phyloP scores from a whole-genome alignment of 2,329 filamentous ascomycete genomes.

The Penicillium sclerotiorum region DNA sequence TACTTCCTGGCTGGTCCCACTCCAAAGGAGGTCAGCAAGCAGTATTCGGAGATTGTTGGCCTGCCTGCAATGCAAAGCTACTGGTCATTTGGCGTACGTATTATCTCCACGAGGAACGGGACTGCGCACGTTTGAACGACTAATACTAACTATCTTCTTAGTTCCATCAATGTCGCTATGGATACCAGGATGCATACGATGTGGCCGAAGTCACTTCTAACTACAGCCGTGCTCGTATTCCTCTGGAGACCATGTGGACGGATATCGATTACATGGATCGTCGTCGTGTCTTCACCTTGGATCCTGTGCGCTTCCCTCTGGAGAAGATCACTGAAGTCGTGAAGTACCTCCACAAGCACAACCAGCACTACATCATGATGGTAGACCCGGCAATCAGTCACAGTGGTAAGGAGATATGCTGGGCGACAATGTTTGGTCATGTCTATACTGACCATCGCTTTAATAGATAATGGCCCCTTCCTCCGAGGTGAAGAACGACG shows the following conservation, averaged over 20 bases:
- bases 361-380: slow-evolving; percentile 76
- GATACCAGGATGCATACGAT: slow-evolving; percentile 56
- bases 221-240: slow-evolving; percentile 46
- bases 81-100: slow-evolving; percentile 61
- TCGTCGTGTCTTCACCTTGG: slow-evolving; percentile 43
- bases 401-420: slow-evolving; percentile 30
- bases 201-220: slow-evolving; percentile 49
- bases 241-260: slow-evolving; percentile 51
- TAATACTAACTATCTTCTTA: slow-evolving; percentile 13
- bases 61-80: slow-evolving; percentile 65
- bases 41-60: slow-evolving; percentile 62
- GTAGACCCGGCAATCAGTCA: slow-evolving; percentile 62
- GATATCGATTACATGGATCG: slow-evolving; percentile 48
- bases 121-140: background rate
- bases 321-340: slow-evolving; percentile 65
- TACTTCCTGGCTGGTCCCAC: slow-evolving; percentile 65
- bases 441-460: no score
- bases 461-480: slow-evolving; percentile 58
- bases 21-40: slow-evolving; percentile 60
- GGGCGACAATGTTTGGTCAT: no score
- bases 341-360: slow-evolving; percentile 64
- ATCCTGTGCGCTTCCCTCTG: slow-evolving; percentile 41
- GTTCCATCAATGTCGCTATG: slow-evolving; percentile 65
- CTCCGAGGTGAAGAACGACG: slow-evolving; percentile 62
- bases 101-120: background rate